Percentiles rank a stretch among this genome's conserved stretches.
Conservation (phyloP, 2,329 filamentous ascomycete species). For the Aquanectria penicillioides region DNA sequence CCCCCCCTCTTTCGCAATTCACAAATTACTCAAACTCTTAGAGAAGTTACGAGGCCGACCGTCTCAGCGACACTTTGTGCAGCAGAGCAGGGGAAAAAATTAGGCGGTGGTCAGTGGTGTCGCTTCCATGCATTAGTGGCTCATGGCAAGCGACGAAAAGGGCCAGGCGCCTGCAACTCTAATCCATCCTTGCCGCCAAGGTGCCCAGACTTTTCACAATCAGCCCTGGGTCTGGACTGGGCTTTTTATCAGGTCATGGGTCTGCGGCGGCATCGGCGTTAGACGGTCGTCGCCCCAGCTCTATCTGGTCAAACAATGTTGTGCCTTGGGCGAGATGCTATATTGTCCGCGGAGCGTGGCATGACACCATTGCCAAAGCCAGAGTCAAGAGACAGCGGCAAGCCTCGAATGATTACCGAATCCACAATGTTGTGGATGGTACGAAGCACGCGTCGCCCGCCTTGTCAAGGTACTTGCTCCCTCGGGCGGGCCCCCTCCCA, state of each 20-base stretch:
- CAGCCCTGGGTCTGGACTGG: conserved; percentile 36
- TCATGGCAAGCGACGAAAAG: conserved; percentile 23
- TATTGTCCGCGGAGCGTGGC: no score
- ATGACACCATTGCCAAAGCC: no score
- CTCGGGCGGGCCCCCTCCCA: not conserved
- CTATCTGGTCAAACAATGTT: no score
- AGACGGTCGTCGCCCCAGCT: not conserved
- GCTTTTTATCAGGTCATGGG: conserved; percentile 29
- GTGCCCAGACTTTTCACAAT: conserved; percentile 27
- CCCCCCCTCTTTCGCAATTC: no score
- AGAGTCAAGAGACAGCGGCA: no score
- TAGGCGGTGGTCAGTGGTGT: conserved; percentile 34
- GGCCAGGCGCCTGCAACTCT: conserved; percentile 36
- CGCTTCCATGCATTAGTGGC: conserved; percentile 37
- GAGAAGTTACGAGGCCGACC: no score
- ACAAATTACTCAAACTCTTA: no score
- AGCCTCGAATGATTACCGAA: no score
- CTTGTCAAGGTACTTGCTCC: no score
- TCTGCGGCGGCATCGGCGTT: conserved; percentile 22
- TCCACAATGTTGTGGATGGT: no score
- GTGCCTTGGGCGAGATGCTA: no score
- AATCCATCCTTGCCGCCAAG: conserved; percentile 33
- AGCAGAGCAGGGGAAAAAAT: conserved; percentile 13
- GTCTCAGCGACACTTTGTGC: not conserved
- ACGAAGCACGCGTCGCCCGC: no score